Percentiles rank a stretch among this genome's conserved stretches.
These are phyloP conservation scores for Dysphania ambrosioides DNA, from an alignment of 148 eudicot genomes.

Conservation along the genomic window DNA sequence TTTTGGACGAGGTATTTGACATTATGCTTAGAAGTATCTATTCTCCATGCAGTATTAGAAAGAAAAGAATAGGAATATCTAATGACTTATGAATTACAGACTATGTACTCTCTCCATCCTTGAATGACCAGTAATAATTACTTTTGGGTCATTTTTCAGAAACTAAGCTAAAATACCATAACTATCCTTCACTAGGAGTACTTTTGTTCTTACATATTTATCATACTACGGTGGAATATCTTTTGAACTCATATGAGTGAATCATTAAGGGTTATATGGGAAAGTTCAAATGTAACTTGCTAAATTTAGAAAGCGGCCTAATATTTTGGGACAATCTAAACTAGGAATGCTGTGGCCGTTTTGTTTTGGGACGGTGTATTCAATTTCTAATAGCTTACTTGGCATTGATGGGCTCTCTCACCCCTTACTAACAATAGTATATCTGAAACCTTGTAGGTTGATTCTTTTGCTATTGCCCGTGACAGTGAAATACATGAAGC, in stretches of 20 bases:
- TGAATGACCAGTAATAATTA: too few species aligned
- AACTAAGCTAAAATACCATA: too few species aligned
- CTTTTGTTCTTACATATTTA: not conserved
- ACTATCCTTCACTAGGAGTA: not conserved
- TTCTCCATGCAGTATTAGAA: not conserved
- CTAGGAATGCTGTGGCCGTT: not conserved
- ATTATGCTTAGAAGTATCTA: not conserved
- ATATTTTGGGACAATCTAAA: not conserved
- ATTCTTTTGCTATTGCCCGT: slow-evolving; percentile 94
- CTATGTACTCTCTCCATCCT: not conserved
- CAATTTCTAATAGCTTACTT: not conserved
- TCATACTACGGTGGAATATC: not conserved
- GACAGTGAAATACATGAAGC: slow-evolving; percentile 97
- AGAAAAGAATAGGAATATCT: not conserved
- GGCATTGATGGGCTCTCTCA: not conserved
- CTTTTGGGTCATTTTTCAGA: too few species aligned
- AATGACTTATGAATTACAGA: too few species aligned
- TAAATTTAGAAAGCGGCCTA: not conserved
- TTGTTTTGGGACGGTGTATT: not conserved
- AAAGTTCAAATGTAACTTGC: not conserved
- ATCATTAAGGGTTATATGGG: not conserved
- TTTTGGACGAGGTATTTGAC: slow-evolving; percentile 81
- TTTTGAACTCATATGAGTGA: not conserved
- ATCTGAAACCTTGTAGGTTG: slow-evolving; percentile 53
- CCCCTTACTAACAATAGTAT: not conserved